Evolutionary conservation across 2,329 filamentous ascomycete genomes (phyloP).

Genomic region (Verticillium longisporum): DNA sequence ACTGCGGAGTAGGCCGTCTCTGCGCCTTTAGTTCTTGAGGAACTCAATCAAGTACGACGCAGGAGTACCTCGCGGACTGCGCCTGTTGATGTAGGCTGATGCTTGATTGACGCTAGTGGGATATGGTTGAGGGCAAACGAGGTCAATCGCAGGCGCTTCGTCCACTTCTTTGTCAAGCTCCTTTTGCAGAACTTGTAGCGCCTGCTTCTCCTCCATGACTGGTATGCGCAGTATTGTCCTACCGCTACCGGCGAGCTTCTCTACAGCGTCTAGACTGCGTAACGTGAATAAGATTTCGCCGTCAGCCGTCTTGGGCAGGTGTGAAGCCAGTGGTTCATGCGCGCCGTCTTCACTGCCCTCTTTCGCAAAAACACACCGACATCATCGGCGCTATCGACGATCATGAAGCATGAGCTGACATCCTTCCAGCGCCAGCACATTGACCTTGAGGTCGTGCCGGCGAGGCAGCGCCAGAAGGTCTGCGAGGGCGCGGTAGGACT

Average conservation of each 20-base stretch:
- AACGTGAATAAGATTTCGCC: conserved; percentile 13
- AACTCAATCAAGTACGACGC: conserved; percentile 6
- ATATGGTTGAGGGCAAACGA: conserved; percentile 16
- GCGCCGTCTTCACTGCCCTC: neutral
- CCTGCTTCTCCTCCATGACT: neutral
- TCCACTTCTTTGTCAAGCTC: neutral
- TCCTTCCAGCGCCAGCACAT: too few relatives aligned
- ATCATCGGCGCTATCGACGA: too few relatives aligned
- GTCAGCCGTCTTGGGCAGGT: conserved; percentile 9
- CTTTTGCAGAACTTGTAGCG: neutral
- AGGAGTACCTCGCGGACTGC: conserved; percentile 5
- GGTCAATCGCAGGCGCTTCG: neutral
- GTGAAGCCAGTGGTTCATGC: conserved; percentile 4
- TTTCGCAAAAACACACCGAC: too few relatives aligned
- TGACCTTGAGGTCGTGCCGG: too few relatives aligned
- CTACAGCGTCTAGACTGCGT: conserved; percentile 9
- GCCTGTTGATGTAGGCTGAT: conserved; percentile 18
- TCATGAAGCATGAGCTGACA: too few relatives aligned
- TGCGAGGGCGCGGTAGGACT: too few relatives aligned
- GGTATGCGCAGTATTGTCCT: neutral
- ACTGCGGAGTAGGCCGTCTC: conserved; percentile 13
- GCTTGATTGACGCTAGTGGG: conserved; percentile 24
- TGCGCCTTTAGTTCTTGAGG: conserved; percentile 17
- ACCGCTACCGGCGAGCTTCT: conserved; percentile 7
- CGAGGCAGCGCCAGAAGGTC: too few relatives aligned